phyloP scores from a whole-genome alignment of 2,329 filamentous ascomycete genomes.

The Colletotrichum cordylinicola region DNA sequence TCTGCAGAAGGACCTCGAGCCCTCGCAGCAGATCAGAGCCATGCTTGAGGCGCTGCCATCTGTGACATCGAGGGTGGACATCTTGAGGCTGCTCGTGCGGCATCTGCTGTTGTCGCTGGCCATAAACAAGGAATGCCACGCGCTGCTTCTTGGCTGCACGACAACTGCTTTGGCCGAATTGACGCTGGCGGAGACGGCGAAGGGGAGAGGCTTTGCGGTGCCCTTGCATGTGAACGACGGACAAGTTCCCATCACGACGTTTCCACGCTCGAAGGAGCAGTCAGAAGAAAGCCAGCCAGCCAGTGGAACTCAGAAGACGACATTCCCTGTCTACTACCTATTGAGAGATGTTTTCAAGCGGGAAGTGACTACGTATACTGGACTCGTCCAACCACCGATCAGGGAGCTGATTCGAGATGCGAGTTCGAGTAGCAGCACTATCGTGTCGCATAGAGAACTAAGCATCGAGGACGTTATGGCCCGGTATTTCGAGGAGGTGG shows the following conservation, averaged over 20 bases:
- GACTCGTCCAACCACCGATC: conserved; percentile 58
- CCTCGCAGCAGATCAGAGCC: conserved; percentile 52
- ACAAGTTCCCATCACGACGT: conserved; percentile 36
- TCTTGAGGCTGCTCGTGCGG: conserved; percentile 72
- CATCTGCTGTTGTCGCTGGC: conserved; percentile 74
- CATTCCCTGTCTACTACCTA: conserved; percentile 72
- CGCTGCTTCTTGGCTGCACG: conserved; percentile 82
- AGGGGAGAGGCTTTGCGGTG: conserved; percentile 84
- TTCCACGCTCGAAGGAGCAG: background rate
- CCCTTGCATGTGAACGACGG: conserved; percentile 86
- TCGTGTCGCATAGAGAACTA: conserved; percentile 74
- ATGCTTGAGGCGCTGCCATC: conserved; percentile 71
- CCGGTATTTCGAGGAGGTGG: conserved; percentile 87
- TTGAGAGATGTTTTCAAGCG: conserved; percentile 84
- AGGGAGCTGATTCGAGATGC: conserved; percentile 44
- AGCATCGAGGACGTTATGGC: conserved; percentile 92
- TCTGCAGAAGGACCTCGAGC: conserved; percentile 25
- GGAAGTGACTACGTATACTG: conserved; percentile 75
- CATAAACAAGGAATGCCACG: conserved; percentile 64
- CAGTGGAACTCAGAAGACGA: background rate
- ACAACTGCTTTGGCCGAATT: conserved; percentile 88
- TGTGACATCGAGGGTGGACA: conserved; percentile 77
- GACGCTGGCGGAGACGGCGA: conserved; percentile 86
- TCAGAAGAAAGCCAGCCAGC: background rate
- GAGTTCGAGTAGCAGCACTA: conserved; percentile 32